These are phyloP conservation scores for Obba rivulosa DNA, from an alignment of 768 basidiomycete species.

Conservation along the genomic window DNA sequence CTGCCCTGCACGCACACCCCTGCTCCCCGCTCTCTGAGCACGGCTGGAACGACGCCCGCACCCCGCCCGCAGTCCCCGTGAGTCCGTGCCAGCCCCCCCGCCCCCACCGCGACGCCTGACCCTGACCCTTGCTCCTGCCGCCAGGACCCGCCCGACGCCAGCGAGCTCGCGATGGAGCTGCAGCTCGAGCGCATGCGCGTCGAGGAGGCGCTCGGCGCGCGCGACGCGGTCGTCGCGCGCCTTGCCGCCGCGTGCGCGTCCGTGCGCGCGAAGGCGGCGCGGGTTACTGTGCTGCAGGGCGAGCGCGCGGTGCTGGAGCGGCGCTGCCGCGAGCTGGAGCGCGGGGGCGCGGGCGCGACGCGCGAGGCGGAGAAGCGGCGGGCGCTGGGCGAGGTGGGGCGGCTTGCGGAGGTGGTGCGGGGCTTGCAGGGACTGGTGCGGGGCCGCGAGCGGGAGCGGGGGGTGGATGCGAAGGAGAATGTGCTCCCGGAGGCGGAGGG, in stretches of 20 bases:
- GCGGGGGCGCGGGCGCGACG: constrained; percentile 24
- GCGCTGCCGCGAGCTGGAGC: constrained; percentile 48
- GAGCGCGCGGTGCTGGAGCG: constrained; percentile 30
- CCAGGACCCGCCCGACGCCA: too few relatives aligned
- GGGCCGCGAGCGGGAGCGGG: too few relatives aligned
- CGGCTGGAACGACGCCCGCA: too few relatives aligned
- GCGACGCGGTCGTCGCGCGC: constrained; percentile 55
- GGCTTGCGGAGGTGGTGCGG: background rate
- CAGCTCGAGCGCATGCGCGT: constrained; percentile 23
- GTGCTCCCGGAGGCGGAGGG: too few relatives aligned
- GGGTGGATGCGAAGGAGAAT: too few relatives aligned
- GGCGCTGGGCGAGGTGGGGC: background rate
- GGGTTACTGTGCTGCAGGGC: constrained; percentile 39
- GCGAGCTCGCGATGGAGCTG: background rate
- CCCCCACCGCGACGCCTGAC: too few relatives aligned
- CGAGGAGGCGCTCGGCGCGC: constrained; percentile 53
- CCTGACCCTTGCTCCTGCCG: too few relatives aligned
- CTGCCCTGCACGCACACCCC: too few relatives aligned
- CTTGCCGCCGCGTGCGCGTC: constrained; percentile 56
- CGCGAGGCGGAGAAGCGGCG: background rate
- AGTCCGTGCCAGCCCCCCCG: too few relatives aligned
- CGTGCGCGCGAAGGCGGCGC: constrained; percentile 52
- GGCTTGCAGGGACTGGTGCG: background rate
- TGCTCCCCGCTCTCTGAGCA: too few relatives aligned
- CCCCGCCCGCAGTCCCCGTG: too few relatives aligned